phyloP scores from a whole-genome alignment of 106 monocot genomes.

The Narthecium ossifragum region DNA sequence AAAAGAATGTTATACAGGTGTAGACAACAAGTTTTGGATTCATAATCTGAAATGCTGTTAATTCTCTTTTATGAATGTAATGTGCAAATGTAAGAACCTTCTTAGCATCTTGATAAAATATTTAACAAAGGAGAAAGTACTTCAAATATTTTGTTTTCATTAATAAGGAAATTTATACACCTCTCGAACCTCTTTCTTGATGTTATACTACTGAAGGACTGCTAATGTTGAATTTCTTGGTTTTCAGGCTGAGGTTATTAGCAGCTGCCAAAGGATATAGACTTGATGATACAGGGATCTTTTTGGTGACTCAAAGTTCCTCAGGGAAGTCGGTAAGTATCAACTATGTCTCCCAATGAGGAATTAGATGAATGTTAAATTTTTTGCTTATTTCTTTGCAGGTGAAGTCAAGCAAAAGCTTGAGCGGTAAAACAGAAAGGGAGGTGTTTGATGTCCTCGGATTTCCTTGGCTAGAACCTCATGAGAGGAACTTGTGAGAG shows the following conservation, averaged over 20 bases:
- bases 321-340: conserved; percentile 52
- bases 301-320: conserved; percentile 54
- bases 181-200: not conserved
- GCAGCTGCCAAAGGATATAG: conserved; percentile 94
- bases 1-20: no score
- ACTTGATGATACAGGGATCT: conserved; percentile 91
- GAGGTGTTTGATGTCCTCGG: conserved; percentile 92
- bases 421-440: conserved; percentile 60
- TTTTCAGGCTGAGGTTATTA: conserved; percentile 72
- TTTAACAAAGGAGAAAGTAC: not conserved
- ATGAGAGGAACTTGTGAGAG: conserved; percentile 84
- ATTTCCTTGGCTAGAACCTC: conserved; percentile 95
- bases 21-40: no score
- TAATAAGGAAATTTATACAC: not conserved
- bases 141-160: not conserved
- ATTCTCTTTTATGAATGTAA: not conserved
- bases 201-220: not conserved
- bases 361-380: not conserved
- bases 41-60: no score
- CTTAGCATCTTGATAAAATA: not conserved
- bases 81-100: no score
- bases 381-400: conserved; percentile 30
- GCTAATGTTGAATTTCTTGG: not conserved
- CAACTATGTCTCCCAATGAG: not conserved
- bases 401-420: conserved; percentile 41